phyloP scores from a whole-genome alignment of 352 stramenopile genomes.

The Globisporangium takayamanum region DNA sequence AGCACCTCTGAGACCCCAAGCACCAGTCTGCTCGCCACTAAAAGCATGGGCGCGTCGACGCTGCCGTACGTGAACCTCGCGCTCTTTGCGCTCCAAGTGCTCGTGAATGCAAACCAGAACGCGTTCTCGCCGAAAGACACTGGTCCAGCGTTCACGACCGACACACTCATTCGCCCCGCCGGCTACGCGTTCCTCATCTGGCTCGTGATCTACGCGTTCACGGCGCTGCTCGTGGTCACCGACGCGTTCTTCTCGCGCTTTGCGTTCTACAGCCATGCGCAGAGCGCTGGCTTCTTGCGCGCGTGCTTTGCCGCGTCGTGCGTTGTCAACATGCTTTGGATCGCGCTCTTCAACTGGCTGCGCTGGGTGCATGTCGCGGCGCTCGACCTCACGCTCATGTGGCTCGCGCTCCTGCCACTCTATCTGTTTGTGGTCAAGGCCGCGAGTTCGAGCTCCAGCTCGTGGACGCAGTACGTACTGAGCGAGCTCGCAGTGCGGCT shows the following conservation, averaged over 20 bases:
- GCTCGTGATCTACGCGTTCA: conserved; percentile 19
- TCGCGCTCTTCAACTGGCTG: conserved; percentile 18
- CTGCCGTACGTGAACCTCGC: conserved; percentile 43
- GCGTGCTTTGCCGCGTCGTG: conserved; percentile 15
- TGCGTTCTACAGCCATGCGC: conserved; percentile 13
- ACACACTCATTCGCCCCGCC: conserved; percentile 10
- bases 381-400: conserved; percentile 48
- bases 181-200: conserved; percentile 19
- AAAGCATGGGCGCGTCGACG: neutral
- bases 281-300: conserved; percentile 5
- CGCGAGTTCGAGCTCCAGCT: conserved; percentile 20
- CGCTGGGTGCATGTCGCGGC: conserved; percentile 27
- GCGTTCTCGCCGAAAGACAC: conserved; percentile 24
- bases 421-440: conserved; percentile 56
- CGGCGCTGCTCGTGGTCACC: conserved; percentile 15
- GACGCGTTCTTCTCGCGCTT: conserved; percentile 14
- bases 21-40: too few species aligned
- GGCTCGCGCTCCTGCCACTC: conserved; percentile 45
- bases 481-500: conserved; percentile 53
- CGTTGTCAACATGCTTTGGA: conserved; percentile 16
- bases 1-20: too few species aligned
- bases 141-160: neutral
- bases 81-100: conserved; percentile 46
- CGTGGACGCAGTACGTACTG: conserved; percentile 47
- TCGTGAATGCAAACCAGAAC: conserved; percentile 33